A percentile compares a stretch with the other conserved stretches of the same genome.
phyloP scores from a whole-genome alignment of 2,329 filamentous ascomycete genomes.

The Whalleya microplaca region DNA sequence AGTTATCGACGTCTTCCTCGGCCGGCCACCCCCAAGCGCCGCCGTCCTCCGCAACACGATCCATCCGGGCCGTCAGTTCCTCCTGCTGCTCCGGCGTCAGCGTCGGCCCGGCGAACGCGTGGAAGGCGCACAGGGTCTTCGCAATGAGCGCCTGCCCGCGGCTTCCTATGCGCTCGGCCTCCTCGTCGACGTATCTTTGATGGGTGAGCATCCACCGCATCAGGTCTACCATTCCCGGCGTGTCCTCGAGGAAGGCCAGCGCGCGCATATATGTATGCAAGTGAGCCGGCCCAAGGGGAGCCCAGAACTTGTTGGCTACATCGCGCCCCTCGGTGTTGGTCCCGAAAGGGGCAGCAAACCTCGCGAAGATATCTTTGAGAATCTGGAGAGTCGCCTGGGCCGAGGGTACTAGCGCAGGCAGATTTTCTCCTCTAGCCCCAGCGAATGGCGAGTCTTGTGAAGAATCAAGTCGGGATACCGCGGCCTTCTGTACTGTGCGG shows the following conservation, averaged over 20 bases:
- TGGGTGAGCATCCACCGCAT: constrained; percentile 62
- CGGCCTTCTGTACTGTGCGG: constrained; percentile 38
- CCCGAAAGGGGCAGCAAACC: constrained; percentile 33
- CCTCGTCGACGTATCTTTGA: constrained; percentile 40
- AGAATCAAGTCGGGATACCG: constrained; percentile 22
- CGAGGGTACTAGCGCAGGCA: constrained; percentile 15
- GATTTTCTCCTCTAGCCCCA: neutral
- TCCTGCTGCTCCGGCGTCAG: constrained; percentile 36
- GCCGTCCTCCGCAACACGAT: constrained; percentile 9
- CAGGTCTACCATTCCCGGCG: constrained; percentile 58
- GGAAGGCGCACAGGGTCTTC: constrained; percentile 50
- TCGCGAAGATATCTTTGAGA: constrained; percentile 24
- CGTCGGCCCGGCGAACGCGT: constrained; percentile 50
- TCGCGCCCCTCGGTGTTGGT: constrained; percentile 23
- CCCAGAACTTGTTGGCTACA: constrained; percentile 38
- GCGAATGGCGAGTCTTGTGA: neutral
- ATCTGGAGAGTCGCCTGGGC: constrained; percentile 3
- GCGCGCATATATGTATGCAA: constrained; percentile 66
- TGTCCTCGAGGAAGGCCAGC: constrained; percentile 64
- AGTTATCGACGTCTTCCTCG: constrained; percentile 32
- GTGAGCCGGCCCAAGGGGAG: constrained; percentile 49
- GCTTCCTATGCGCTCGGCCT: constrained; percentile 36
- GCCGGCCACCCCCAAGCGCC: constrained; percentile 37
- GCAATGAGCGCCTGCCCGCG: constrained; percentile 36
- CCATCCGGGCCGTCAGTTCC: constrained; percentile 26